These are phyloP conservation scores for Sanguinoderma infundibulare DNA, from an alignment of 1,284 basidiomycete genomes.

Conservation along the genomic window DNA sequence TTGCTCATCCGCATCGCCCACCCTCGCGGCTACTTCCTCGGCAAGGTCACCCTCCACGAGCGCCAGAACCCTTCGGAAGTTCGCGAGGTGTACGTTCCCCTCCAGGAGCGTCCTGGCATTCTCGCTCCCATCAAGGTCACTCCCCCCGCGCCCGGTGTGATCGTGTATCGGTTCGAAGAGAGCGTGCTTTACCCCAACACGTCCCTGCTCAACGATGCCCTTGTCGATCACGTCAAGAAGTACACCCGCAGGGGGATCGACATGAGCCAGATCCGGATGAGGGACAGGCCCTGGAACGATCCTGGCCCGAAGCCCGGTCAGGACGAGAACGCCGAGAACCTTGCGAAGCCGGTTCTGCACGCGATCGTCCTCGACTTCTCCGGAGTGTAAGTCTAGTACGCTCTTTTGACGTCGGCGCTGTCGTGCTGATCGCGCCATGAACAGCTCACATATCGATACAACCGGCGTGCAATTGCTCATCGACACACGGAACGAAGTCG, in stretches of 20 bases:
- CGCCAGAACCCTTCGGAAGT: slow-evolving; percentile 37
- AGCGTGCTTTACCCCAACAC: slow-evolving; percentile 95
- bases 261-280: slow-evolving; percentile 60
- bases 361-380: slow-evolving; percentile 95
- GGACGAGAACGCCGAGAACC: slow-evolving; percentile 55
- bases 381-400: slow-evolving; percentile 62
- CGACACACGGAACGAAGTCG: slow-evolving; percentile 86
- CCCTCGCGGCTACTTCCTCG: slow-evolving; percentile 92
- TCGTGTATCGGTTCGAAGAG: slow-evolving; percentile 95
- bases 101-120: slow-evolving; percentile 59
- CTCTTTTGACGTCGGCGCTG: neutral
- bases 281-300: slow-evolving; percentile 96
- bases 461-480: slow-evolving; percentile 92
- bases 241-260: slow-evolving; percentile 81
- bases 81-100: slow-evolving; percentile 89
- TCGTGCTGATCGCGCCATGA: neutral
- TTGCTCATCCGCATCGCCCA: slow-evolving; percentile 91
- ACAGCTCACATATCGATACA: slow-evolving; percentile 78
- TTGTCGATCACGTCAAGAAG: slow-evolving; percentile 84
- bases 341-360: slow-evolving; percentile 70
- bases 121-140: slow-evolving; percentile 76
- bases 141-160: slow-evolving; percentile 83
- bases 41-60: slow-evolving; percentile 59
- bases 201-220: slow-evolving; percentile 73
- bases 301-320: slow-evolving; percentile 68